phyloP scores from a whole-genome alignment of 495 filamentous ascomycete species.

The Aspergillus kassunensis region DNA sequence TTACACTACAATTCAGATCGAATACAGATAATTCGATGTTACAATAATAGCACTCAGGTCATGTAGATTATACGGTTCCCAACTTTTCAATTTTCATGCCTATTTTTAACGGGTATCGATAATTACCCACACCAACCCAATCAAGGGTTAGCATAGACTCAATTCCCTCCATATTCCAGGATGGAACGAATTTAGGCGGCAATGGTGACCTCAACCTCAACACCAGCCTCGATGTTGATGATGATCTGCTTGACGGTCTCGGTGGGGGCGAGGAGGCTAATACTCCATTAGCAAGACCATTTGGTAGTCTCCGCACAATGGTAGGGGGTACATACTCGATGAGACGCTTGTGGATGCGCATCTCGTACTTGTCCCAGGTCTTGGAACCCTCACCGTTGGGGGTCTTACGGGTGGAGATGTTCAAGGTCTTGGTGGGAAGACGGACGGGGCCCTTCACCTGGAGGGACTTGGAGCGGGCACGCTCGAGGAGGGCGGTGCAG shows the following conservation, averaged over 20 bases:
- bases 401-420: constrained; percentile 94
- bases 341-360: constrained; percentile 98
- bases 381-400: constrained; percentile 99
- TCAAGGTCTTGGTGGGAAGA: constrained; percentile 94
- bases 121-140: constrained; percentile 16
- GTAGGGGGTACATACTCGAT: constrained; percentile 65
- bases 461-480: constrained; percentile 96
- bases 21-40: too few species aligned
- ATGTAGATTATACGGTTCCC: constrained; percentile 22
- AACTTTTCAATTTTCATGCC: constrained; percentile 37
- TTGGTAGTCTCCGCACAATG: neutral
- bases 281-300: neutral
- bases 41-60: constrained; percentile 15
- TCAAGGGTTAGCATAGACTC: constrained; percentile 8
- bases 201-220: constrained; percentile 99
- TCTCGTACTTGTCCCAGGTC: constrained; percentile 99
- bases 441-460: constrained; percentile 98
- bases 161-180: constrained; percentile 15
- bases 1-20: too few species aligned
- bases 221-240: constrained; percentile 99
- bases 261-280: constrained; percentile 89
- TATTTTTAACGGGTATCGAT: constrained; percentile 37
- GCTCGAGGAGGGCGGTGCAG: constrained; percentile 95
- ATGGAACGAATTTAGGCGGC: constrained; percentile 68
- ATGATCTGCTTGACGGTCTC: constrained; percentile 99